Conservation (phyloP, 139 green algal genomes). For the Auxenochlorella protothecoides region DNA sequence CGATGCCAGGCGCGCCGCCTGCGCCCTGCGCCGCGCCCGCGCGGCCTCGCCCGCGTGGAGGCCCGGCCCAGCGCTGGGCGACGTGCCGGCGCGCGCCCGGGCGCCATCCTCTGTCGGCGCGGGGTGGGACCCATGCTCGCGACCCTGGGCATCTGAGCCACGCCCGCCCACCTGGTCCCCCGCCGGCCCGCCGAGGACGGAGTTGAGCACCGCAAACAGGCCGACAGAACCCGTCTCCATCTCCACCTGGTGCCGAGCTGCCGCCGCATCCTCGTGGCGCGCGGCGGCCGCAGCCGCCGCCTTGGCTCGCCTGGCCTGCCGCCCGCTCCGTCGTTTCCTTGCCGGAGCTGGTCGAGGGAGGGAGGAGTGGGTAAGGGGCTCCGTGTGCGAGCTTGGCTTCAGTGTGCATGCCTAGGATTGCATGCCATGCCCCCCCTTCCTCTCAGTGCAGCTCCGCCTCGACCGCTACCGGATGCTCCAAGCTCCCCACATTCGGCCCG, state of each 20-base stretch:
- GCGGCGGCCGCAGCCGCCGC: not conserved
- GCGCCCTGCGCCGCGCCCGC: not conserved
- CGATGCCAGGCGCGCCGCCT: not conserved
- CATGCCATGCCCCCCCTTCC: too few species aligned
- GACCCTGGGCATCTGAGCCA: not conserved
- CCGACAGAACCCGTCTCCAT: constrained; percentile 5
- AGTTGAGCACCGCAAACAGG: constrained; percentile 15
- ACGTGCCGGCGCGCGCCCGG: constrained; percentile 2
- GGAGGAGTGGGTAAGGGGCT: too few species aligned
- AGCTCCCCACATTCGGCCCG: not conserved
- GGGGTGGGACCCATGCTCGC: not conserved
- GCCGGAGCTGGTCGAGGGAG: not conserved
- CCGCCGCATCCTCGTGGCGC: not conserved
- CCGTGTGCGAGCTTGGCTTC: too few species aligned
- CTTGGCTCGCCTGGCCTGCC: not conserved
- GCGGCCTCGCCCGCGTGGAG: not conserved
- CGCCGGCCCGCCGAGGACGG: not conserved
- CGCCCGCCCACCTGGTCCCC: not conserved
- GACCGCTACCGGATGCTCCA: too few species aligned
- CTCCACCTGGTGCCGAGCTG: constrained; percentile 6
- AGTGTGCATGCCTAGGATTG: too few species aligned
- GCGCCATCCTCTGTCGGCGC: constrained; percentile 1
- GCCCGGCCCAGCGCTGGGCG: not conserved
- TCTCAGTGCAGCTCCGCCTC: not conserved
- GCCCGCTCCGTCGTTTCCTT: constrained; percentile 6